These are phyloP conservation scores for Boechera divaricarpa DNA, from an alignment of 345 rosid genomes.

Conservation along the genomic window DNA sequence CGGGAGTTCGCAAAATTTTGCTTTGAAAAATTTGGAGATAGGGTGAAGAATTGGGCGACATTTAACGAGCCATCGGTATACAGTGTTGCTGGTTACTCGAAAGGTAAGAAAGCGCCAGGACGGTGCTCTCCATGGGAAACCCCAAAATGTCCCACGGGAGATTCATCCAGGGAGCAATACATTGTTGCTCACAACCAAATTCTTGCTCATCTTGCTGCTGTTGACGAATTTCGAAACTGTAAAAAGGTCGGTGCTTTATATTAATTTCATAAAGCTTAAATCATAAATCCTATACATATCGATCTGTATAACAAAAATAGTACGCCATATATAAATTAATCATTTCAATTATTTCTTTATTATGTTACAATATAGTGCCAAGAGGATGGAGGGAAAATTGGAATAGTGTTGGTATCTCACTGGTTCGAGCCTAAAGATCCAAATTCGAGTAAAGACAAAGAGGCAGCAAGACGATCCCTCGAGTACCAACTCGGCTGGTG, in stretches of 20 bases:
- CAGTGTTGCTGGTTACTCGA: constrained; percentile 39
- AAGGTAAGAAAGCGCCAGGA: constrained; percentile 44
- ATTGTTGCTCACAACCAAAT: constrained; percentile 35
- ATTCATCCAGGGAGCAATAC: constrained; percentile 41
- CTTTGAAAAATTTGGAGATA: constrained; percentile 38
- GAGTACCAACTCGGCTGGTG: constrained; percentile 48
- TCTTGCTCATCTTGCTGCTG: constrained; percentile 46
- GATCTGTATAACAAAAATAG: too few relatives aligned
- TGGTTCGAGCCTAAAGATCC: constrained; percentile 45
- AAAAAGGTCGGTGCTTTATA: constrained; percentile 10
- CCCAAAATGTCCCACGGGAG: constrained; percentile 15
- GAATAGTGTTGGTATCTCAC: constrained; percentile 44
- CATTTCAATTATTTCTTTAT: not conserved
- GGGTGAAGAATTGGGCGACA: constrained; percentile 46
- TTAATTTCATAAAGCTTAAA: not conserved
- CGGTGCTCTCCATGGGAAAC: constrained; percentile 23
- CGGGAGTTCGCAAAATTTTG: constrained; percentile 40
- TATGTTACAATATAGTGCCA: constrained; percentile 32
- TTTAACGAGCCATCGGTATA: constrained; percentile 46
- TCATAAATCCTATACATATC: not conserved
- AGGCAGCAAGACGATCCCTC: constrained; percentile 43
- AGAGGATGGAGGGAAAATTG: constrained; percentile 41
- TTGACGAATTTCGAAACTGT: constrained; percentile 41
- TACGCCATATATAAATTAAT: not conserved
- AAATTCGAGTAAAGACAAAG: constrained; percentile 13